Evolutionary conservation across 2,329 filamentous ascomycete genomes (phyloP).

Genomic region (Aspergillus fumigatiaffinis): DNA sequence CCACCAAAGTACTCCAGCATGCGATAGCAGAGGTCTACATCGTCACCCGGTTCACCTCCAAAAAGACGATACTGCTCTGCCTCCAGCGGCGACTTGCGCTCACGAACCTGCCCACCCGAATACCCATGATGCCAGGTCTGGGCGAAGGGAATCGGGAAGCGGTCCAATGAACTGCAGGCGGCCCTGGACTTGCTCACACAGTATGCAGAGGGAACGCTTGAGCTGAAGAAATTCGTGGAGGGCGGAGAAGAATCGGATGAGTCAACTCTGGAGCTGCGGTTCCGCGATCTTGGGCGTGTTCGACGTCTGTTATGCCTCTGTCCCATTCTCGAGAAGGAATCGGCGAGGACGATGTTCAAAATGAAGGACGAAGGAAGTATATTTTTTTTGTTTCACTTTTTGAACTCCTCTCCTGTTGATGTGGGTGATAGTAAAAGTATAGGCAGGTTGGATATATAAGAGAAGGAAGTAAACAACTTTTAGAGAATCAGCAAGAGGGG

Average conservation of each 20-base stretch:
- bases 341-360: conserved; percentile 1
- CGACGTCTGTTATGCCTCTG: conserved; percentile 46
- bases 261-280: conserved; percentile 24
- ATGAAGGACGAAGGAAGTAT: conserved; percentile 1
- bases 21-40: conserved; percentile 43
- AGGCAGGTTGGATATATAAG: conserved; percentile 1
- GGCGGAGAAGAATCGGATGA: conserved; percentile 17
- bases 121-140: conserved; percentile 42
- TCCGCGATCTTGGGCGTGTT: conserved; percentile 39
- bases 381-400: conserved; percentile 4
- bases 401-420: conserved; percentile 4
- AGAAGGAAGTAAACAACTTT: conserved; percentile 12
- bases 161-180: conserved; percentile 22
- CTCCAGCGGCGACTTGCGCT: conserved; percentile 32
- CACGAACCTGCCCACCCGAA: conserved; percentile 38
- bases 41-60: conserved; percentile 43
- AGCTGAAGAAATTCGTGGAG: conserved; percentile 7
- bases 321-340: conserved; percentile 34
- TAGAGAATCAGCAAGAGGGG: conserved; percentile 21
- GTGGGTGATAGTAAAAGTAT: conserved; percentile 3
- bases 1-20: conserved; percentile 50
- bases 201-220: conserved; percentile 7
- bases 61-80: conserved; percentile 44
- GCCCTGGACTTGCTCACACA: conserved; percentile 5
- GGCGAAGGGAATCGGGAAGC: conserved; percentile 27